Evolutionary conservation across 768 basidiomycete genomes (phyloP), one percentile per base, ranked within the genome.

Genomic region (Russula sp.): DNA sequence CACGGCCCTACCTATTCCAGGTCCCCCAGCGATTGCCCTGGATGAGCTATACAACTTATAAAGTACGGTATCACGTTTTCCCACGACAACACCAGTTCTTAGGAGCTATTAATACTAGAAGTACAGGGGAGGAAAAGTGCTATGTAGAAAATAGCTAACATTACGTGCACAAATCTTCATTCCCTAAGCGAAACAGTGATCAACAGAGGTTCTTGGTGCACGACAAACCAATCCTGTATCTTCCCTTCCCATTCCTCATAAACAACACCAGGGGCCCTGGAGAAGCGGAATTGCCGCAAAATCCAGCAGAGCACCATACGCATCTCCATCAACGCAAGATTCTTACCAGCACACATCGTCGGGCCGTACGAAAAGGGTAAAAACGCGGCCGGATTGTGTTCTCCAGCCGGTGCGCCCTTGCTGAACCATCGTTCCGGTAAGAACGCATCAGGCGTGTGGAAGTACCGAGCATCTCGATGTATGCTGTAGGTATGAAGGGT

Each of bases 341-440:
- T 76, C 69, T 77, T 79, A 4, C 80, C 80, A 0, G 74, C 77
- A 53, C 80, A 81, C 32, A 71, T 77, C 13, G 74, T 69, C 26
- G 79, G 77, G 3, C 80, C 80, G 13, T 71, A 62, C 5, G 79
- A 80, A 67, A 80, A 80, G 0, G 80, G 78, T 30, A 78, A 73
- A 64, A 79, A 80, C 16, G 78, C 77, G 2, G 68, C 42, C 3
- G 71, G 46, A 59, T 77, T 68, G 64, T 71, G 73, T 30, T 54
- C 62, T 42, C 72, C 56, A 1, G 72, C 14, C 5, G 30, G 22
- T 5, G 46, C 54, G 26, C 36, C 44, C 3, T 30, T 55, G 36
- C 34, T 52, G 13, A 52, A 30, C 66, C 66, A 67, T 22, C 66
- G 58, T 46, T 67, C 58, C 5, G 66, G 66, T 3, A 67, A 20